Base-by-base conservation (phyloP, 352 stramenopile species). In the Phytophthora melonis region DNA sequence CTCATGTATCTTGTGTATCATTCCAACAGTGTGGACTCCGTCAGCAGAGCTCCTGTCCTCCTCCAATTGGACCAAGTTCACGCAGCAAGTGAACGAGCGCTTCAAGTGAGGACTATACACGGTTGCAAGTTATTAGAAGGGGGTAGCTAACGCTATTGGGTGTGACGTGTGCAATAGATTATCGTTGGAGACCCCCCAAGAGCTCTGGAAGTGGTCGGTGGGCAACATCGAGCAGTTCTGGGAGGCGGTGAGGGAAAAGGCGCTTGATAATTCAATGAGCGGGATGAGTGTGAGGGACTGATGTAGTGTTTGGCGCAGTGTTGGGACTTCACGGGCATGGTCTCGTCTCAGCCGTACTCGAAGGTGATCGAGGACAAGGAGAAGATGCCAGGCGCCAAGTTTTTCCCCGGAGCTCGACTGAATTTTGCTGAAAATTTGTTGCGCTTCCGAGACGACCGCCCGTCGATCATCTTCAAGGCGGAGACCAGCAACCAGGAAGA, bases 401-500 rank as follows among this genome's bases (percentile, higher is more conserved):
- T 94, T 74, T 94, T 93, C 47, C 71, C 78, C 0, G 87, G 84
- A 18, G 76, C 75, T n/a, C 80, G 77, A 13, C 74, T 94, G 55
- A 93, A 94, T 74, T 93, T 94, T 73, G 85, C 87, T 1, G 84
- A 94, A 53, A 94, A 94, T 69, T 45, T 94, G 68, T 65, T 94
- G 41, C 84, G 85, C 67, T 93, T 90, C 68, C 83, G 86, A 53
- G 86, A 94, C 64, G 83, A 94, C 65, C 79, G 83, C 52, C 76
- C 86, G 8, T 86, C 87, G 13, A 92, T 93, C 69, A 80, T 94
- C 45, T 94, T 92, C 74, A 89, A 89, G 58, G 83, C 79, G 27
- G 86, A 94, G 71, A 94, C 84, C 10, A 91, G 79, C 66, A 92
- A 89, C 55, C 39, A 74, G 19, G 75, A 89, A 61, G 77, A 74